Base-by-base conservation (phyloP, 495 filamentous ascomycete species). In the Trichoderma virens region DNA sequence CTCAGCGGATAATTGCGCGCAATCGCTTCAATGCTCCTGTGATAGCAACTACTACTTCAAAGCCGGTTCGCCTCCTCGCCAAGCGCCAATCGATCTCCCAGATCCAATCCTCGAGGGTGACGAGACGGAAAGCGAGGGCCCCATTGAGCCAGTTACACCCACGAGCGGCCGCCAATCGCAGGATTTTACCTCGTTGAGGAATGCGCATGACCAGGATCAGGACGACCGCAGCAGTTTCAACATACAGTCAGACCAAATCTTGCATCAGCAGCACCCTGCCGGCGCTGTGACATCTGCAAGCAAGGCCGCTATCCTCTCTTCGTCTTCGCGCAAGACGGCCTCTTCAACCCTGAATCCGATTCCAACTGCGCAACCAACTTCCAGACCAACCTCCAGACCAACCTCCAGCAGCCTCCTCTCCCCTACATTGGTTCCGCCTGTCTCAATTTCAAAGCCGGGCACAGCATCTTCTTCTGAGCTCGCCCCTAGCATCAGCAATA, bases 81-180 rank as follows among this genome's bases (percentile, higher is more conserved):
- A 79, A 51, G 76, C 71, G 63, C 70, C 78, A 20, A 76, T 72
- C 65, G 78, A 82, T 25, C 69, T 77, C 9, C 67, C 75, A 18
- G 68, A 66, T 34, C 71, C 78, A 54, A 80, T 80, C 62, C 72
- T 76, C 66, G 79, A 82, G 70, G 72, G 74, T 65, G 76, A 79
- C 69, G 79, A 82, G 69, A 77, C 79, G 3, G 73, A 77, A 43
- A 80, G 78, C 65, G 79, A 82, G 51, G 74, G 73, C 30, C 62
- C 72, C 39, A 80, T 76, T 69, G 79, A 82, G 59, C 79, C 79
- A 47, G 73, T 74, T 66, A 82, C 79, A 3, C 79, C 79, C 28
- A 72, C 78, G 32, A 82, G 79, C 70, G 75, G 76, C 64, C 79
- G 79, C 66, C 78, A 79, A 65, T 81, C 78, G 62, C 77, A 74